Evolutionary conservation across 2,329 filamentous ascomycete species (phyloP).

Genomic region (Aphanoascus verrucosus): DNA sequence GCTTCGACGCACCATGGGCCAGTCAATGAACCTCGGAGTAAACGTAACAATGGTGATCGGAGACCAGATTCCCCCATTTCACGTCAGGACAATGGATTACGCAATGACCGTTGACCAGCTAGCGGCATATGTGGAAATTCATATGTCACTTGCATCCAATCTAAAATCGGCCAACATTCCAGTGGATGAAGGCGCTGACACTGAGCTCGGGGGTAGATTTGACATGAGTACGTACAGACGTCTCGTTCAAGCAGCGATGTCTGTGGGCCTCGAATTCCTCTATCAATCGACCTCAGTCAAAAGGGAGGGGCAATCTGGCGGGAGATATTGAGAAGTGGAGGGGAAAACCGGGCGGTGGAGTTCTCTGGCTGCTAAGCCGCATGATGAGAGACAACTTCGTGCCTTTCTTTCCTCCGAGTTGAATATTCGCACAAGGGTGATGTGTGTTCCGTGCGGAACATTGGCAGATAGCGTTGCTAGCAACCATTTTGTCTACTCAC

Average conservation of each 20-base stretch:
- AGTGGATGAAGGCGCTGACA: not conserved
- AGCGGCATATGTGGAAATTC: not conserved
- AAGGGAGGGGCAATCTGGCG: not conserved
- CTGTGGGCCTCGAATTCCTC: not conserved
- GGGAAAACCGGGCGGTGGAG: not conserved
- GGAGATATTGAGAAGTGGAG: not conserved
- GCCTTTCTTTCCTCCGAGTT: not conserved
- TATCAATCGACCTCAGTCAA: not conserved
- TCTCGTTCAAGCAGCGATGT: not conserved
- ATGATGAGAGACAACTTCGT: not conserved
- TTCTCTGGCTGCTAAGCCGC: not conserved
- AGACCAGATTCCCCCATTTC: no score
- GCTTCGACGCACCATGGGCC: no score
- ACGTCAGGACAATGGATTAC: no score
- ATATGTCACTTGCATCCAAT: not conserved
- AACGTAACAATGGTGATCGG: no score
- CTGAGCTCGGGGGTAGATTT: not conserved
- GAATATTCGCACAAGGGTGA: no score
- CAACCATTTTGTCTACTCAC: no score
- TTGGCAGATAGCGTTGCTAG: no score
- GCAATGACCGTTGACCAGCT: no score
- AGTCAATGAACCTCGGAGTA: no score
- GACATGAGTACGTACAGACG: not conserved
- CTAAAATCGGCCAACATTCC: not conserved
- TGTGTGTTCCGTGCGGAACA: no score